Evolutionary conservation across 1,284 basidiomycete genomes (phyloP), one percentile per base, ranked within the genome.

Genomic region (Neonothopanus nambi): DNA sequence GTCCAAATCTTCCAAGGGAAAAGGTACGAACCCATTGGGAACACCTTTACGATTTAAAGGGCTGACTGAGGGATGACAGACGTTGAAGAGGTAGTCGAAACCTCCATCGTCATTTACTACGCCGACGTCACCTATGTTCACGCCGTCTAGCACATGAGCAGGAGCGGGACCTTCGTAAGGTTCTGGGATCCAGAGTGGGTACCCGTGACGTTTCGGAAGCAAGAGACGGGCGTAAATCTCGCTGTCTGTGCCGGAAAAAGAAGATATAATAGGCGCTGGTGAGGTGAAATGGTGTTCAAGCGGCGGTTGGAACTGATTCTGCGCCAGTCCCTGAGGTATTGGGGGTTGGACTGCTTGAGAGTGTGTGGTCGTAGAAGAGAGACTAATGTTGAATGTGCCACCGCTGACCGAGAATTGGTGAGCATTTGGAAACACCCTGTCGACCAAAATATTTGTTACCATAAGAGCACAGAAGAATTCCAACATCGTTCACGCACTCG

Each of bases 1-100:
- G n/a, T n/a, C 30, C 30, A 33, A 33, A 5, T 13, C 8, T 33
- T 9, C 8, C 13, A 9, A 9, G 13, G 8, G 45, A 21, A 47
- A 17, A 11, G 17, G 45, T 18, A 18, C 23, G 18, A 47, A 47
- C 18, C 23, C 30, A 18, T 47, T 11, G 18, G 45, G 45, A 18
- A 47, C 45, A 15, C 45, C 18, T 36, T 35, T 21, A 3, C 2
- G 7, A 30, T 47, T 47, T 12, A 47, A 15, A 1, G 45, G 45
- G 21, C 36, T 20, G 36, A 20, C 33, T n/a, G 24, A 17, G n/a
- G 28, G 8, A 23, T 36, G 45, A 30, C 45, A 47, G 1, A 23
- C 45, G 21, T 47, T 47, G 33, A 47, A 47, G n/a, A 47, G 33
- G 23, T 36, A 47, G 15, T 36, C 28, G 21, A 47, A 47, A 17